Conservation (phyloP, 768 basidiomycete species). For the Lactifluus echinatus region DNA sequence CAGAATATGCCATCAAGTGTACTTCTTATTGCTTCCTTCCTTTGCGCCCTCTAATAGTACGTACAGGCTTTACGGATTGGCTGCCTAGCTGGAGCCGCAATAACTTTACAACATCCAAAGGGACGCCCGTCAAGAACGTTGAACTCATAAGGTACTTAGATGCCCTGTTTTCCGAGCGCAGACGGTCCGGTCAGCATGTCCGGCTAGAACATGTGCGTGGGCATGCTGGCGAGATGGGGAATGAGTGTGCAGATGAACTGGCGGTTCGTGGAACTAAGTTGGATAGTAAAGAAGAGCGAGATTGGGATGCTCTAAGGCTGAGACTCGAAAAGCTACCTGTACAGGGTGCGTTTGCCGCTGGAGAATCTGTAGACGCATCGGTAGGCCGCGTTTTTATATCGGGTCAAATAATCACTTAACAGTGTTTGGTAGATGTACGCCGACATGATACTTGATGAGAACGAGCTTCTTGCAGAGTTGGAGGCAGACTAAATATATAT, state of each 20-base stretch:
- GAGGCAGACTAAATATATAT: background rate
- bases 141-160: slow-evolving; percentile 63
- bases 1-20: slow-evolving; percentile 79
- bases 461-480: slow-evolving; percentile 7
- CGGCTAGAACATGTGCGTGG: slow-evolving; percentile 65
- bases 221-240: slow-evolving; percentile 70
- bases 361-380: background rate
- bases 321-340: background rate
- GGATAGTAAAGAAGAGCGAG: slow-evolving; percentile 38
- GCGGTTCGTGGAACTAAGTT: slow-evolving; percentile 51
- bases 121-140: slow-evolving; percentile 61
- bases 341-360: background rate
- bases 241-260: slow-evolving; percentile 76
- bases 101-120: slow-evolving; percentile 38
- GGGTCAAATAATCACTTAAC: background rate
- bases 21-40: slow-evolving; percentile 9
- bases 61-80: slow-evolving; percentile 60
- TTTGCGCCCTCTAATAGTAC: slow-evolving; percentile 13
- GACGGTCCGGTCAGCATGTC: slow-evolving; percentile 44
- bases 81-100: slow-evolving; percentile 56
- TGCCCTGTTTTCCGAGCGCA: slow-evolving; percentile 50
- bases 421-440: slow-evolving; percentile 5
- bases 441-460: slow-evolving; percentile 8
- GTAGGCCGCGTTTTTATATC: background rate
- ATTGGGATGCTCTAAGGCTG: slow-evolving; percentile 40